phyloP scores from a whole-genome alignment of 2,329 filamentous ascomycete species.

The Exophiala mesophila region DNA sequence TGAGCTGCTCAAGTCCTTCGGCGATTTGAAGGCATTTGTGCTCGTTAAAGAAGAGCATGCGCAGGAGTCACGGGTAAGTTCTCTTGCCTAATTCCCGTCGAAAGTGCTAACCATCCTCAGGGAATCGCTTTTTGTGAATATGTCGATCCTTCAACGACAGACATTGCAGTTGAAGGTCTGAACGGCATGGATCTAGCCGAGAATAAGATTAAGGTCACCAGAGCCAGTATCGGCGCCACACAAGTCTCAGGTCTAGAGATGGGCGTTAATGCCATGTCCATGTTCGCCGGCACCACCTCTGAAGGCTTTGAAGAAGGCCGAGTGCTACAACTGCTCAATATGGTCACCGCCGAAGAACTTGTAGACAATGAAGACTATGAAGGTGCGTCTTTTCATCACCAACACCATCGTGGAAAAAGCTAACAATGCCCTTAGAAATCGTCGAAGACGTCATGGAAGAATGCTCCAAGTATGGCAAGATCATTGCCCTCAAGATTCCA shows the following conservation, averaged over 20 bases:
- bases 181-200: constrained; percentile 93
- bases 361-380: constrained; percentile 94
- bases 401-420: background rate
- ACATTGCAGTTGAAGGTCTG: constrained; percentile 81
- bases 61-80: constrained; percentile 77
- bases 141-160: constrained; percentile 66
- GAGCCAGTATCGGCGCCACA: constrained; percentile 89
- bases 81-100: constrained; percentile 25
- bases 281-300: constrained; percentile 86
- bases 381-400: constrained; percentile 51
- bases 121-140: constrained; percentile 98
- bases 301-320: constrained; percentile 72
- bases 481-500: constrained; percentile 88
- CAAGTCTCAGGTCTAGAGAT: constrained; percentile 89
- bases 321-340: constrained; percentile 91
- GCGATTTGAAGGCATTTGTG: constrained; percentile 85
- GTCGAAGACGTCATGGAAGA: constrained; percentile 91
- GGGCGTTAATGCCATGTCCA: constrained; percentile 95
- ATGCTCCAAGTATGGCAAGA: constrained; percentile 80
- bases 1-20: constrained; percentile 85
- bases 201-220: constrained; percentile 74
- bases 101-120: constrained; percentile 43
- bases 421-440: constrained; percentile 63
- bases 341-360: constrained; percentile 94
- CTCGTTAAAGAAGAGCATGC: constrained; percentile 81